Conservation (phyloP, 176 grass and related monocot species). For the Carex cristatella region DNA sequence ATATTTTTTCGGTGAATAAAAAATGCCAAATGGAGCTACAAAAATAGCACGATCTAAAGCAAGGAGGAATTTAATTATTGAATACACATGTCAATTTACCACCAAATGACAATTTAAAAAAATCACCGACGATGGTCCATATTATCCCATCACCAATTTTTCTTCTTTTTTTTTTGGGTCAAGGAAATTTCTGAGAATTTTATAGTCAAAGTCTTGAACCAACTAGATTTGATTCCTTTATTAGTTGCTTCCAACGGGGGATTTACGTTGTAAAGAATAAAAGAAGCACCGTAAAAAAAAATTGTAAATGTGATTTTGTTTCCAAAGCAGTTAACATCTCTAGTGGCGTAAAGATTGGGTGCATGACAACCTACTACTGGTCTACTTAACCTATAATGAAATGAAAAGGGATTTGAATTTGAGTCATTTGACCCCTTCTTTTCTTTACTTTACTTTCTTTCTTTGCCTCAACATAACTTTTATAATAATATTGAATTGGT, state of each 20-base stretch:
- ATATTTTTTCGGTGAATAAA: background rate
- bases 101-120: background rate
- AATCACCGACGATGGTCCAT: background rate
- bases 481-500: background rate
- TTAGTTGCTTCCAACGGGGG: background rate
- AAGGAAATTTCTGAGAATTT: background rate
- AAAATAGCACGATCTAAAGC: background rate
- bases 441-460: background rate
- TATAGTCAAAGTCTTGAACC: background rate
- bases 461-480: background rate
- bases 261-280: background rate
- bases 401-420: background rate
- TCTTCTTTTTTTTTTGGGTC: background rate
- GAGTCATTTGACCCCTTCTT: background rate
- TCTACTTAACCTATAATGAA: slow-evolving; percentile 8
- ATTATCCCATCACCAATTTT: background rate
- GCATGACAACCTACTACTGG: background rate
- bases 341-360: background rate
- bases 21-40: background rate
- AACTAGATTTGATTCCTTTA: background rate
- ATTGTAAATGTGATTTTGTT: background rate
- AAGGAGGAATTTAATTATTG: background rate
- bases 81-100: background rate
- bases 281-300: background rate
- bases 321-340: background rate